Evolutionary conservation across 1,139 yeast genomes (phyloP).

Genomic region (Taphrina pruni): DNA sequence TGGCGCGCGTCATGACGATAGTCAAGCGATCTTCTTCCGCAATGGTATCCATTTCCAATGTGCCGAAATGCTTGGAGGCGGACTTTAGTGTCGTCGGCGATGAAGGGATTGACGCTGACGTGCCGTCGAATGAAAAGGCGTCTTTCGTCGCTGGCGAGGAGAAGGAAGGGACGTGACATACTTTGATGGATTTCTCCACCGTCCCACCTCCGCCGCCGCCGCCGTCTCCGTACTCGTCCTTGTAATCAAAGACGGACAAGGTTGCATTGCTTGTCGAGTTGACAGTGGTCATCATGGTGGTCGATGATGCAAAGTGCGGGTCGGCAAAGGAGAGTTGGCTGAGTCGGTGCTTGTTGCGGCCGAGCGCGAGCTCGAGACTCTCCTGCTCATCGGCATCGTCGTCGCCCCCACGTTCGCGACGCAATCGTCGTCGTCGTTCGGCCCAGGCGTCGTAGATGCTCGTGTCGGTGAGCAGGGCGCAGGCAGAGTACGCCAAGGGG

Average conservation of each 20-base stretch:
- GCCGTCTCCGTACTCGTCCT: not conserved
- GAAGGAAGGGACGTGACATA: not conserved
- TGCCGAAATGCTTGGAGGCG: conserved; percentile 4
- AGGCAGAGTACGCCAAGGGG: conserved; percentile 34
- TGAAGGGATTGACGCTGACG: not conserved
- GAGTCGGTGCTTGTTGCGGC: conserved; percentile 28
- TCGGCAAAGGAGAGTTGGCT: conserved; percentile 10
- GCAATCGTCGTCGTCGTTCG: conserved; percentile 9
- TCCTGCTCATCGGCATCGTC: conserved; percentile 21
- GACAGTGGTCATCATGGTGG: too few species aligned
- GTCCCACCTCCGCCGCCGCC: not conserved
- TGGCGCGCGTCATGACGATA: not conserved
- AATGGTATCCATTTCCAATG: conserved; percentile 13
- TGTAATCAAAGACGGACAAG: too few species aligned
- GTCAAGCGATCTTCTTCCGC: conserved; percentile 11
- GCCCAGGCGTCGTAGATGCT: conserved; percentile 24
- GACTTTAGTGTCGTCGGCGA: not conserved
- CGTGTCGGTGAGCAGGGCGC: conserved; percentile 37
- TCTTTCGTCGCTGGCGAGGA: not conserved
- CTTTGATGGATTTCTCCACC: not conserved
- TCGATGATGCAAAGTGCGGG: not conserved
- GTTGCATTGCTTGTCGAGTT: not conserved
- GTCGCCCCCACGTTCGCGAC: not conserved
- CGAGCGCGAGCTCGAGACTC: conserved; percentile 30
- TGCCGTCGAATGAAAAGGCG: not conserved